Base-by-base conservation (phyloP, 2,329 filamentous ascomycete species). In the Epichloe aotearoae region DNA sequence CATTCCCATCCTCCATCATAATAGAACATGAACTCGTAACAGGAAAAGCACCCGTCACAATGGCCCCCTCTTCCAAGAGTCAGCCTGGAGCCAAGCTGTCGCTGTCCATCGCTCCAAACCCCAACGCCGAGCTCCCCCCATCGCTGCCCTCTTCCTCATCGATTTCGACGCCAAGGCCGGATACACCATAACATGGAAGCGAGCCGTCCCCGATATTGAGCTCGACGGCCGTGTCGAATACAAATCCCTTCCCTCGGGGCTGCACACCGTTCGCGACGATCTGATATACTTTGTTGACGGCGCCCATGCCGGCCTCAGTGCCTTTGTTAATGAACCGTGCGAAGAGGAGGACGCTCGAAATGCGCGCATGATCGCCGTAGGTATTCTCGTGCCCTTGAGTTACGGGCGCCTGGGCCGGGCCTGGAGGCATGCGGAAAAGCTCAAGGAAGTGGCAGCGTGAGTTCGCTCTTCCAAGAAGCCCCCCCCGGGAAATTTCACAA, bases 161-260 rank as follows among this genome's bases (percentile, higher is more conserved):
- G 82, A 86, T 63, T 95, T 95, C 70, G 89, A 95, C 68, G 85
- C 91, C 70, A 93, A 90, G 67, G 84, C 88, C 61, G 89, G 89
- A 72, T 95, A 84, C 68, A 95, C 88, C 44, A 85, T 97, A 62
- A 80, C 82, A 37, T 97, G 93, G 93, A 88, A 94, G 66, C 82
- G 80, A 57, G 80, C 84, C 12, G 69, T 80, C 1, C 74, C 81
- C 14, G 82, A 80, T 46, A 76, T 91, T 69, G 75, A 79, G 67
- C 77, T 97, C 46, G 87, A 95, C 58, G 88, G 88, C 50, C 82
- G 86, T 23, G 88, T 96, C 61, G 93, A 98, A 69, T 98, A 89
- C 77, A 97, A 96, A 69, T 94, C 88, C 54, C 76, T 98, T 45
- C 93, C 93, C 2, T 97, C 91, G 0, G 93, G 93, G 23, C 69